Conservation (phyloP, 495 filamentous ascomycete genomes). For the Xylaria cubensis region DNA sequence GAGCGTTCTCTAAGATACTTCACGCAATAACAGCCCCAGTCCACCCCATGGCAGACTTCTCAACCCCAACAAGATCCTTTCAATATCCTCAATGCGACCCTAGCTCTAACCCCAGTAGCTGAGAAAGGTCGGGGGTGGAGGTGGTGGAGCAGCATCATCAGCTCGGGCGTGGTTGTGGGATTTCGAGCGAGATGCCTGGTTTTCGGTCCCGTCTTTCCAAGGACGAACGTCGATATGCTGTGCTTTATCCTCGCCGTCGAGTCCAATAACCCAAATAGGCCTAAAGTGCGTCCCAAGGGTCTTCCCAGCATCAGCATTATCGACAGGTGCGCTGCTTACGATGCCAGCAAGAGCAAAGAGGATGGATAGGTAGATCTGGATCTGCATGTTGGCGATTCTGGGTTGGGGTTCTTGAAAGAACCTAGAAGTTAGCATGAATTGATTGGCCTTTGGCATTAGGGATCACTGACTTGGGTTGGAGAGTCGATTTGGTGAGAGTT, state of each 20-base stretch:
- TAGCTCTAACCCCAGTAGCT: neutral
- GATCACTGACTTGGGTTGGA: neutral
- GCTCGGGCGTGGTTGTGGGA: neutral
- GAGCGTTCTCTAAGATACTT: too few species aligned
- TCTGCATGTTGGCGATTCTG: neutral
- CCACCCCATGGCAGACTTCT: neutral
- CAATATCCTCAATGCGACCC: neutral
- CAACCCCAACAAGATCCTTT: neutral
- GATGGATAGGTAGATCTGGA: neutral
- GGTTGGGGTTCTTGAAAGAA: neutral
- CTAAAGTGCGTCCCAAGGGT: neutral
- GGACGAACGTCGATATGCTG: neutral
- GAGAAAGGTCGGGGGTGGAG: too few species aligned
- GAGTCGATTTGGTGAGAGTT: neutral
- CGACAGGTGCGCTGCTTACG: neutral
- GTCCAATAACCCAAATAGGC: neutral
- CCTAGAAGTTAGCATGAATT: conserved; percentile 8
- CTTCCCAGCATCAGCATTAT: neutral
- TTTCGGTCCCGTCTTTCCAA: neutral
- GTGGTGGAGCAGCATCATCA: neutral
- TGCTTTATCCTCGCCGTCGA: neutral
- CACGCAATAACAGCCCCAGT: neutral
- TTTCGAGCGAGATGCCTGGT: neutral
- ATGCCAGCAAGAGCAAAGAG: conserved; percentile 20
- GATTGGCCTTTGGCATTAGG: conserved; percentile 9